Evolutionary conservation across 257 asterid genomes (phyloP).

Genomic region (Cynanchum wilfordii): DNA sequence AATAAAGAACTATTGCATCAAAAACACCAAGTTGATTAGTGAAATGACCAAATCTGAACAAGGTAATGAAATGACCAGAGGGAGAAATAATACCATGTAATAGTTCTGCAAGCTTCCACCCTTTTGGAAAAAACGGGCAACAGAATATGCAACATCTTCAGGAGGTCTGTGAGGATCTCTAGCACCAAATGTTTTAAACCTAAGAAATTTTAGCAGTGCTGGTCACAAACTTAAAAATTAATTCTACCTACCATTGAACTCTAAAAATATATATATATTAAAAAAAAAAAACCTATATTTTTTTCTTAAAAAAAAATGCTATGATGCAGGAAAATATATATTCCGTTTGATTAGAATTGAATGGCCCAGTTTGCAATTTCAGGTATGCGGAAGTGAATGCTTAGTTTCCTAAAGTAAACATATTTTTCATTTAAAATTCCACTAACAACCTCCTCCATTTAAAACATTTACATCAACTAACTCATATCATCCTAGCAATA

Average conservation of each 20-base stretch:
- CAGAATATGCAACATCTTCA: constrained; percentile 87
- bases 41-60: not conserved
- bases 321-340: not conserved
- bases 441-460: no score
- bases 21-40: not conserved
- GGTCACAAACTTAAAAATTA: not conserved
- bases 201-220: constrained; percentile 1
- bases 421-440: no score
- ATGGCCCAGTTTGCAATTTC: no score
- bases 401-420: no score
- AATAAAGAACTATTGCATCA: not conserved
- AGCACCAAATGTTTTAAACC: constrained; percentile 44
- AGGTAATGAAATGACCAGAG: constrained; percentile 10
- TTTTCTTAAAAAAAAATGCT: not conserved
- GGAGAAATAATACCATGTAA: constrained; percentile 57
- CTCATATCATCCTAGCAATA: no score
- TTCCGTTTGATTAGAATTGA: no score
- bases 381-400: no score
- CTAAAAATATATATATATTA: not conserved
- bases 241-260: not conserved
- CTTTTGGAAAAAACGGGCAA: constrained; percentile 90
- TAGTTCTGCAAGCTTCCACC: constrained; percentile 94
- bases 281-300: not conserved
- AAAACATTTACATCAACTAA: no score
- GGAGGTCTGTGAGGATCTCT: constrained; percentile 89